Base-by-base conservation (phyloP, 768 basidiomycete genomes). In the Calocera cornea region DNA sequence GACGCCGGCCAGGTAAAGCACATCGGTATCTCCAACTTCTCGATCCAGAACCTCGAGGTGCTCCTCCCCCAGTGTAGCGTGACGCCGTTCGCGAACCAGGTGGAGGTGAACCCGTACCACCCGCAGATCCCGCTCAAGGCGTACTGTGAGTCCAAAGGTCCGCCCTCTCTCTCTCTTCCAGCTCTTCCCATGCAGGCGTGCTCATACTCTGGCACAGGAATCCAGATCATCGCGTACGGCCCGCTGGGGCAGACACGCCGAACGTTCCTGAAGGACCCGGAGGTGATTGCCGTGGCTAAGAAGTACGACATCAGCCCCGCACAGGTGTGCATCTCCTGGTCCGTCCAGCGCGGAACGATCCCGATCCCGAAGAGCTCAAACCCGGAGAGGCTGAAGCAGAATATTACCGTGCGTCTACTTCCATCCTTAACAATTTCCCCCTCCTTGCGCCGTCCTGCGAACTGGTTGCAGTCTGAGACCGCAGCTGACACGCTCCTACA, bases 21-120 rank as follows among this genome's bases (percentile, higher is more conserved):
- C 27, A 89, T 89, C 71, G 90, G 90, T 34, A 85, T 86, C 34
- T 90, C 88, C 70, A 92, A 92, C 80, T 87, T 85, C 75, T 87
- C 86, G 34, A 78, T 86, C 74, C 77, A 75, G 67, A 84, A 86
- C 73, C 79, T 94, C 22, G 84, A 90, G 73, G 82, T 87, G 70
- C 83, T 92, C 65, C 80, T 90, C 41, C 81, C 86, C 24, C 83
- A 79, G 11, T 87, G 86, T 40, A 83, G 83, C 69, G 81, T 92
- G 71, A 74, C 84, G 19, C 89, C 90, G 8, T 87, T 83, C 22
- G 88, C 89, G 31, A 77, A 92, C 75, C 89, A 90, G 82, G 87
- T 84, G 60, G 71, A 72, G 67, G 63, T 67, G 27, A 67, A 72
- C 44, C 68, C 66, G n/a, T 70, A 70, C 64, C 71, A 67, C 34